Base-by-base conservation (phyloP, 371 early-diverging fungal species). In the Entomophthora muscae region DNA sequence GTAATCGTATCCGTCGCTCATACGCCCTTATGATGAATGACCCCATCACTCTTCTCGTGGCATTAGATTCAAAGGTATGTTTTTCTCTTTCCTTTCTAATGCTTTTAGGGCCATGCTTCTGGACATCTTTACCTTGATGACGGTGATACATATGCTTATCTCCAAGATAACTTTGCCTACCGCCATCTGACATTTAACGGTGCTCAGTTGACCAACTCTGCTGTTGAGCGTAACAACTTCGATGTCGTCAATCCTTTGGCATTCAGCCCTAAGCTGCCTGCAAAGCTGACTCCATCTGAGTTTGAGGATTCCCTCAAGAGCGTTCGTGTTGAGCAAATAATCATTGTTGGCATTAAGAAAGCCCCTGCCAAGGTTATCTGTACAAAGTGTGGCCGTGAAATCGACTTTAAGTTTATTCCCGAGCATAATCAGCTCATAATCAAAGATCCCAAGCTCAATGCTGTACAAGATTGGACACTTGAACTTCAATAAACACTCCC, bases 121-220 rank as follows among this genome's bases (percentile, higher is more conserved):
- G 97, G 97, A 27, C 57, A 67, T 22, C 69, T 96, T 28, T 95
- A 95, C 65, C 63, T 88, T 62, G 97, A 96, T 69, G 97, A 96
- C 67, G 95, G 94, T n/a, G 82, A 86, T 61, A 75, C 85, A 2
- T 95, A 80, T 66, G 80, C 73, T 51, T 87, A 82, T 66, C 68
- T 80, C 67, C 67, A 72, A 0, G 86, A 88, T 0, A 77, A 73
- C 12, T 89, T 79, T 71, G 70, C 84, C 54, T 72, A 76, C 66
- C 72, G 73, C 12, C 66, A 71, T 10, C 80, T 85, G 64, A 66
- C 28, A 7, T 81, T 74, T 64, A 55, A 60, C 17, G 31, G 70
- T 2, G 66, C 65, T 30, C 57, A 64, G 22, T 67, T 78, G 28
- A 66, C 68, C 12, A 71, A 72, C n/a, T 61, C 63, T 22, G 63